Evolutionary conservation across 305 asterid species (phyloP).

Genomic region (Coffea humblotiana): DNA sequence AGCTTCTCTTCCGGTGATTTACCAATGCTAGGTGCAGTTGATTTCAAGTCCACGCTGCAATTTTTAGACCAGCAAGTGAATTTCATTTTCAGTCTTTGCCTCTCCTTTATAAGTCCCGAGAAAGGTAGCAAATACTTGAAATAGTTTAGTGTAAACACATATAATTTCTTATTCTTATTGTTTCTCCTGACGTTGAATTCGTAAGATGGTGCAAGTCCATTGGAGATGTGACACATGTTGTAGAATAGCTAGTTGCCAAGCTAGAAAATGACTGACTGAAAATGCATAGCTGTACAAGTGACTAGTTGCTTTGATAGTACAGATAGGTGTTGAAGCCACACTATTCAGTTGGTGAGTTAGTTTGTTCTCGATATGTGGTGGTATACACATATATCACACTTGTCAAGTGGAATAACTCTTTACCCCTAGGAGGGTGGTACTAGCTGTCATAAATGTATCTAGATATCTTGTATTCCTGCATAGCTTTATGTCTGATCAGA

Average conservation of each 20-base stretch:
- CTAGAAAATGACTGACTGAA: not conserved
- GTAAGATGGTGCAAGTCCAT: not conserved
- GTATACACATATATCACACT: not conserved
- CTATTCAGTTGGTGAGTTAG: not conserved
- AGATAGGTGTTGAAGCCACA: not conserved
- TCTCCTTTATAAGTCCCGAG: not conserved
- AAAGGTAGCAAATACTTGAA: not conserved
- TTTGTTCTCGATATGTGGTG: not conserved
- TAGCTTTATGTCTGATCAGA: not conserved
- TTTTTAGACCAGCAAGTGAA: not conserved
- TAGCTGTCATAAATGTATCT: not conserved
- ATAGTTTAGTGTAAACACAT: not conserved
- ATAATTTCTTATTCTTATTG: not conserved
- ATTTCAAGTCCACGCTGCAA: not conserved
- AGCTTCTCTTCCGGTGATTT: slow-evolving; percentile 21
- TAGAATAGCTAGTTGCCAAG: not conserved
- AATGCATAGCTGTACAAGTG: not conserved
- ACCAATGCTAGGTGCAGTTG: not conserved
- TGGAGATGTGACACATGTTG: not conserved
- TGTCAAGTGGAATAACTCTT: not conserved
- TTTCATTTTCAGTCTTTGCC: not conserved
- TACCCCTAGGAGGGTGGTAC: not conserved
- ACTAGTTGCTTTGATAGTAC: not conserved
- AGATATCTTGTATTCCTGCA: not conserved
- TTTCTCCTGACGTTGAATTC: not conserved